Conservation (phyloP, 2,329 filamentous ascomycete genomes). For the Aspergillus proliferans region DNA sequence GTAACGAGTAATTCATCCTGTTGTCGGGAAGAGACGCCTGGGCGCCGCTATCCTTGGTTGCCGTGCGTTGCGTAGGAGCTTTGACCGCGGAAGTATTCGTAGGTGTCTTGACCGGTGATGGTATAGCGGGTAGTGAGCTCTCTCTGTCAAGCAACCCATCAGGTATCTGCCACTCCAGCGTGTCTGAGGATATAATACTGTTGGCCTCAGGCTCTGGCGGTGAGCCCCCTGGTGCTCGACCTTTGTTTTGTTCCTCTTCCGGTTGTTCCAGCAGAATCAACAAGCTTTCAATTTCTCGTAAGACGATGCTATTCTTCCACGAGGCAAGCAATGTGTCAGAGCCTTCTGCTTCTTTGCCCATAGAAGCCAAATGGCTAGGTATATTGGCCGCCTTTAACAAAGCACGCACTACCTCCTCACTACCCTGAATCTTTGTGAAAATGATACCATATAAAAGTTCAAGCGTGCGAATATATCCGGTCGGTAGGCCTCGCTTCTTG, state of each 20-base stretch:
- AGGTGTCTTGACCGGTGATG: constrained; percentile 22
- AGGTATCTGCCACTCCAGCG: constrained; percentile 29
- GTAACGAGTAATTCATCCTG: neutral
- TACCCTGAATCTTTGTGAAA: constrained; percentile 56
- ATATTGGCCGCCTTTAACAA: constrained; percentile 47
- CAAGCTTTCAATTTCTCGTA: constrained; percentile 57
- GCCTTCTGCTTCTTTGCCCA: constrained; percentile 39
- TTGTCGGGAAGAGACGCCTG: constrained; percentile 15
- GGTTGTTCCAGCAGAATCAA: constrained; percentile 43
- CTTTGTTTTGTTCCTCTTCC: constrained; percentile 33
- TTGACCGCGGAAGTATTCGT: constrained; percentile 10
- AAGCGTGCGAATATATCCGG: constrained; percentile 70
- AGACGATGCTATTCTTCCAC: constrained; percentile 59
- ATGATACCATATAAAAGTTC: constrained; percentile 64
- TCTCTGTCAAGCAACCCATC: constrained; percentile 18
- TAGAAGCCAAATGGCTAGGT: constrained; percentile 27
- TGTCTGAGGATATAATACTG: constrained; percentile 26
- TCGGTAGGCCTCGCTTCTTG: constrained; percentile 71
- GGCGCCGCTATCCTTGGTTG: constrained; percentile 19
- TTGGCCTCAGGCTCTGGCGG: constrained; percentile 24
- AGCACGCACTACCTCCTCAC: constrained; percentile 52
- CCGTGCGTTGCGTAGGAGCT: constrained; percentile 4
- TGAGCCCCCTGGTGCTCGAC: constrained; percentile 17
- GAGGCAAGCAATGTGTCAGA: constrained; percentile 54
- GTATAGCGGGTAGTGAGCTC: constrained; percentile 11